Evolutionary conservation across 1,139 yeast species (phyloP).

Genomic region (Lodderomyces elongisporus): DNA sequence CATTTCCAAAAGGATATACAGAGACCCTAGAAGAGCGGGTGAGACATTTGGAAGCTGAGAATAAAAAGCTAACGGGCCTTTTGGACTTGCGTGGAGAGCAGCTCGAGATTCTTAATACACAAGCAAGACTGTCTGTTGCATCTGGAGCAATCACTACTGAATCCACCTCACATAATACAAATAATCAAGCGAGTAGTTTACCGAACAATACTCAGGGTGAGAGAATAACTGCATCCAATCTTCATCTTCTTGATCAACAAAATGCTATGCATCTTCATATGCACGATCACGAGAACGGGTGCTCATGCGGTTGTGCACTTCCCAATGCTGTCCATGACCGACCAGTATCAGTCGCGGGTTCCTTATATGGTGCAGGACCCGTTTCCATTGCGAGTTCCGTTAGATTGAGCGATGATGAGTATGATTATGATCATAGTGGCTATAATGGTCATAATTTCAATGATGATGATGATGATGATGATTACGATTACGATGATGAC

Average conservation of each 20-base stretch:
- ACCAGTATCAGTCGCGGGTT: constrained; percentile 61
- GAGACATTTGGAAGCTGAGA: constrained; percentile 42
- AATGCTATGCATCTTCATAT: constrained; percentile 16
- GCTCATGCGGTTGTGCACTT: constrained; percentile 53
- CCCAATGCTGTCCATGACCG: constrained; percentile 55
- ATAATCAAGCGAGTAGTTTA: constrained; percentile 1
- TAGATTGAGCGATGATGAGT: constrained; percentile 44
- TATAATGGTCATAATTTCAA: too few species aligned
- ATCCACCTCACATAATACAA: constrained; percentile 7
- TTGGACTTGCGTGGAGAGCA: constrained; percentile 62
- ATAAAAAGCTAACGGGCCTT: constrained; percentile 41
- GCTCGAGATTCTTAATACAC: constrained; percentile 25
- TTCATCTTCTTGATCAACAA: constrained; percentile 14
- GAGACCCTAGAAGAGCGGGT: constrained; percentile 45
- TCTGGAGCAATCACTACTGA: constrained; percentile 2
- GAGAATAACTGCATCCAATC: constrained; percentile 16
- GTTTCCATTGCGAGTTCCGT: constrained; percentile 31
- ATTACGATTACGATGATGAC: constrained; percentile 43
- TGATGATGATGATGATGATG: constrained; percentile 43
- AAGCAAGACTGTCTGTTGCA: too few species aligned
- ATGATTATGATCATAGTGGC: constrained; percentile 45
- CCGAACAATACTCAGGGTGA: constrained; percentile 3
- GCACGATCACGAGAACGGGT: constrained; percentile 40
- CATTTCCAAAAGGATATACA: constrained; percentile 48
- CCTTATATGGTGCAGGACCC: constrained; percentile 37